Conservation (phyloP, 495 filamentous ascomycete species). For the Trichoderma reesei region DNA sequence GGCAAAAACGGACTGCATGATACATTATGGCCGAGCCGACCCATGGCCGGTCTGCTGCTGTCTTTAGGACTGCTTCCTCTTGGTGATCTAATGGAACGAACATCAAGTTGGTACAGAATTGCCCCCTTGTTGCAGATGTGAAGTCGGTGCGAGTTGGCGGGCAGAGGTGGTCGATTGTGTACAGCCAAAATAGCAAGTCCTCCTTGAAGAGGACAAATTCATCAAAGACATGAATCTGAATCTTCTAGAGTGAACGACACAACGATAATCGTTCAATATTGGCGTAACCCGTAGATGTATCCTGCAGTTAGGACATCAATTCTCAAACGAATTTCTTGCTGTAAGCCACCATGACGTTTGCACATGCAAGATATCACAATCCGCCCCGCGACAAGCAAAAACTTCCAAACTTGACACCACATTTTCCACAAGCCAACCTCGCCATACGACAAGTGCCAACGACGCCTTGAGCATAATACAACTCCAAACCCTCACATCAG, state of each 20-base stretch:
- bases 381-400: constrained; percentile 3
- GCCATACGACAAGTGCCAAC: background rate
- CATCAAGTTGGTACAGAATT: constrained; percentile 8
- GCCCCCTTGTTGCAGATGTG: background rate
- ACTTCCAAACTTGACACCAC: background rate
- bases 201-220: background rate
- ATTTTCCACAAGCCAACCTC: background rate
- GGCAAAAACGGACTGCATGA: constrained; percentile 36
- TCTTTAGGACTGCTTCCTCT: constrained; percentile 41
- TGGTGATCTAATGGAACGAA: constrained; percentile 19
- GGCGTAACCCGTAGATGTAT: no score
- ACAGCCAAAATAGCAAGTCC: background rate
- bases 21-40: constrained; percentile 27
- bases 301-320: no score
- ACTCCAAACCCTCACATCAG: background rate
- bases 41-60: constrained; percentile 29
- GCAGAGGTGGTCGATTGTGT: background rate
- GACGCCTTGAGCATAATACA: background rate
- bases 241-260: no score
- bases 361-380: background rate
- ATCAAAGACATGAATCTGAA: no score
- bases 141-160: no score
- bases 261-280: no score
- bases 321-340: no score
- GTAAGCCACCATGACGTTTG: background rate